Evolutionary conservation across 306 rosid species (phyloP).

Genomic region (Styphnolobium japonicum): DNA sequence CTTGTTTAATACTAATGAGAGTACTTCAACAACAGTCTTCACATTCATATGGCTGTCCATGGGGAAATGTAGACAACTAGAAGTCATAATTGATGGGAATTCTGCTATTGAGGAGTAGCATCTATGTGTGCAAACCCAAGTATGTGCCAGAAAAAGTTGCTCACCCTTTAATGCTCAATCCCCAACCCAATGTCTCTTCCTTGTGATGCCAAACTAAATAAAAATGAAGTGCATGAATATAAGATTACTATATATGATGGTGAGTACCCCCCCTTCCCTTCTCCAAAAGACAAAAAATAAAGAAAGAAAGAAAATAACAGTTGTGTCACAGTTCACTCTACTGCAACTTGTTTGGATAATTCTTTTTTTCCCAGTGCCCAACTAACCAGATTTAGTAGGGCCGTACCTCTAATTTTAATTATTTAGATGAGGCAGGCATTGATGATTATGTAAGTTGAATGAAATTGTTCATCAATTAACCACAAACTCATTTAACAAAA

Average conservation of each 20-base stretch:
- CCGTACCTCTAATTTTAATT: slow-evolving; percentile 12
- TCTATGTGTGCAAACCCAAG: neutral
- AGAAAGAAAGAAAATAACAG: neutral
- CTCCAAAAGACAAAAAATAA: neutral
- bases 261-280: no score
- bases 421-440: slow-evolving; percentile 2
- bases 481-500: neutral
- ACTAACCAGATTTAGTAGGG: slow-evolving; percentile 34
- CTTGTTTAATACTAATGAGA: neutral
- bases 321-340: neutral
- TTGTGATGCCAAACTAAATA: neutral
- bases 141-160: neutral
- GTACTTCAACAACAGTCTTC: neutral
- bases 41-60: neutral
- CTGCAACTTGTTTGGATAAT: neutral
- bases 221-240: neutral
- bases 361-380: slow-evolving; percentile 18
- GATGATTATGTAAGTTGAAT: neutral
- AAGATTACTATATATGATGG: neutral
- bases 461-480: neutral
- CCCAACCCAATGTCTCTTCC: neutral
- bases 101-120: neutral
- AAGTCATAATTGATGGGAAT: neutral
- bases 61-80: neutral
- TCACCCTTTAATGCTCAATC: neutral